Evolutionary conservation across 208 protist species (phyloP), one percentile per base, ranked within the genome.

Genomic region (Lotmaria passim): DNA sequence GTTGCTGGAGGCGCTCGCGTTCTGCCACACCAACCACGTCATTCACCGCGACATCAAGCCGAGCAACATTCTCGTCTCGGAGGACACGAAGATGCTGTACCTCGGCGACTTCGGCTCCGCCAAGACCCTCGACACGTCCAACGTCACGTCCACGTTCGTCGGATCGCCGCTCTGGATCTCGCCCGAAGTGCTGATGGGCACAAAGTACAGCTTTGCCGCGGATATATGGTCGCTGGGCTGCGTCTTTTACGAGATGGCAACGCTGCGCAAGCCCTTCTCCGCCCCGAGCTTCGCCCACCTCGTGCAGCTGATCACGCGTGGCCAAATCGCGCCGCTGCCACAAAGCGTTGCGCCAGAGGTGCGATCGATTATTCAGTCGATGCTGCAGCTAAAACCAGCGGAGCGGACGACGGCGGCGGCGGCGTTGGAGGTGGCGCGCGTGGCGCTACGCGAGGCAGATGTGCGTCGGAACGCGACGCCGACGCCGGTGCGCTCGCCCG

Each of bases 171-270:
- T 93, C 53, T 98, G 97, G 86, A 90, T 96, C 79, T 93, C 92
- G 6, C 97, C 97, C 0, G 94, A 98, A 72, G 89, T 98, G 51
- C 92, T 91, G 44, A 65, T 84, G 4, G 85, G 90, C 17, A 90
- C 92, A 52, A 65, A 82, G 31, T 99, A 98, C 86, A 93, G 87
- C 72, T 81, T 81, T 50, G 96, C 96, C 63, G 90, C 85, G 10
- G 97, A 98, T 74, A 89, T 98, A 26, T 98, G 96, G 85, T 91
- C 93, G 7, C 75, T 97, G 3, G 94, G 94, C 15, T 89, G 78
- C 30, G 82, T 95, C 30, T 89, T 97, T 43, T 98, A 91, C 67
- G 94, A 98, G 61, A 80, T 98, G 68, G 75, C 87, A 53, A 79
- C 85, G 30, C 76, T 86, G 63, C 56, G 88, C 50, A 75, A 80